These are phyloP conservation scores for Spergularia marina DNA, from an alignment of 148 eudicot species.

Conservation along the genomic window DNA sequence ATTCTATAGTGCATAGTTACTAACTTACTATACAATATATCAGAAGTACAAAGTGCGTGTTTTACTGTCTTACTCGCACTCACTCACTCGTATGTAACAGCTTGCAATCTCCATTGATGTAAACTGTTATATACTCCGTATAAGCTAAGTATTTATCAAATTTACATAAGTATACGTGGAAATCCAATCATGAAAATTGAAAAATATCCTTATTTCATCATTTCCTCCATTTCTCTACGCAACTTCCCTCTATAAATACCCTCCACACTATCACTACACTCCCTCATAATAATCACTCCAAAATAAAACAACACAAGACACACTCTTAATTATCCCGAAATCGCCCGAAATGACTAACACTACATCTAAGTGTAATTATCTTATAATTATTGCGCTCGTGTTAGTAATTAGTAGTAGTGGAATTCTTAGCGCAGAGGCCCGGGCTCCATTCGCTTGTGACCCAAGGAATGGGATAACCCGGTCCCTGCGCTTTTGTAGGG, in stretches of 20 bases:
- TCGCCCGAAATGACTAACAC: neutral
- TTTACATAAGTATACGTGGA: slow-evolving; percentile 32
- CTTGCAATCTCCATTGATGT: slow-evolving; percentile 21
- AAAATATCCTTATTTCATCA: slow-evolving; percentile 6
- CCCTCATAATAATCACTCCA: neutral
- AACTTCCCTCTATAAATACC: slow-evolving; percentile 33
- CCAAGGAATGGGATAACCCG: slow-evolving; percentile 44
- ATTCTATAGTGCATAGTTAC: neutral
- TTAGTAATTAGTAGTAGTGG: neutral
- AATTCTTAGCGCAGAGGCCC: slow-evolving; percentile 19
- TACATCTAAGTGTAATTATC: neutral
- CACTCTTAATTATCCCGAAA: slow-evolving; percentile 4
- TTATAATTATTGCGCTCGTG: slow-evolving; percentile 5
- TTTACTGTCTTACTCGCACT: slow-evolving; percentile 28
- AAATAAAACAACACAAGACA: neutral
- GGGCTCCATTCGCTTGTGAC: slow-evolving; percentile 74
- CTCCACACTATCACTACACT: neutral
- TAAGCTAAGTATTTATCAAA: slow-evolving; percentile 6
- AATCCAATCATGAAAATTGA: slow-evolving; percentile 29
- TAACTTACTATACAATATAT: no score
- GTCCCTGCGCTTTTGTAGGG: slow-evolving; percentile 57
- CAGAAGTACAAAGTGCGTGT: slow-evolving; percentile 35
- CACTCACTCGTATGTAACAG: slow-evolving; percentile 7
- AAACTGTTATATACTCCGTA: neutral
- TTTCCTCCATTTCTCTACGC: slow-evolving; percentile 30